Evolutionary conservation across 768 basidiomycete species (phyloP), one percentile per base, ranked within the genome.

Genomic region (Auricularia auricula-judae): DNA sequence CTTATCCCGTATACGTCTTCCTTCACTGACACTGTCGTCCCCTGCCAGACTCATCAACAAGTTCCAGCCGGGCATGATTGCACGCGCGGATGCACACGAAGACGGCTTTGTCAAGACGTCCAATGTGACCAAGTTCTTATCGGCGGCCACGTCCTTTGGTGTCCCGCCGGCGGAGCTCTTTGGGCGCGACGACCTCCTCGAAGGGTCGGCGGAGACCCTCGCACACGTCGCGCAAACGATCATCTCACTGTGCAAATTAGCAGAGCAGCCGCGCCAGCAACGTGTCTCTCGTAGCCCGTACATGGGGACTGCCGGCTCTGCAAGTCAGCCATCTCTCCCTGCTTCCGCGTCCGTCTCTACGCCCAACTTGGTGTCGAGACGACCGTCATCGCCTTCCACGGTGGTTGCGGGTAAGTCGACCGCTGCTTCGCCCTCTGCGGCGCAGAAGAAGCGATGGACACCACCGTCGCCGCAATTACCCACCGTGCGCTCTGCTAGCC

Each of bases 61-160:
- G 72, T 83, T 91, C 60, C 80, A 84, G 65, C 83, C 84, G 4
- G 81, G 80, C 44, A 78, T 79, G 61, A 79, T 88, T 66, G 74
- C 84, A 62, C 82, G 83, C 62, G 80, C 89, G 63, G 85, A 90
- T 73, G 72, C 82, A 66, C 81, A 84, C 23, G 85, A 87, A 73
- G 85, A 87, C 69, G 84, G 88, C 36, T 77, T 85, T 71, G 75
- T 82, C 70, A 82, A 85, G 65, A 82, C 83, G 61, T 81, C 83
- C 43, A 94, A 94, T 70, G 79, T 89, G 29, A 85, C 88, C 44
- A 87, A 84, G 73, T 93, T 93, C 71, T 79, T 91, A 36, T 87
- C 88, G 3, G 84, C 87, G 1, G 81, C 87, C 34, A 82, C 84
- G 47, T 58, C 65, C 36, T 83, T 86, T 68, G 88, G 87, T 3